Base-by-base conservation (phyloP, 176 grass and related monocot genomes). In the Thalia dealbata region DNA sequence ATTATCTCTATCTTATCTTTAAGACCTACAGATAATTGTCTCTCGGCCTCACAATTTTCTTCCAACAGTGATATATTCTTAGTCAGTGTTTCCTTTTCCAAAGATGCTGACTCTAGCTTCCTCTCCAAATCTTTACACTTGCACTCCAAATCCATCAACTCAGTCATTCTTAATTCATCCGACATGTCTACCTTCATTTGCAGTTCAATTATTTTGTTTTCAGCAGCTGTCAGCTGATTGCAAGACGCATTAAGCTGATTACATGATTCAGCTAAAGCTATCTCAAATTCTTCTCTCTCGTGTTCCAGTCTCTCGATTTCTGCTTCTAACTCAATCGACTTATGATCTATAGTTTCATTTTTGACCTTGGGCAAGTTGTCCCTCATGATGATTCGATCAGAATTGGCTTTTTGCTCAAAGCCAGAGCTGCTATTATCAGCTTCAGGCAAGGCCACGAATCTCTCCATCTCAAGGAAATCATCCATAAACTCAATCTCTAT, bases 391-490 rank as follows among this genome's bases (percentile, higher is more conserved):
- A 78, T 67, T 55, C 61, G 79, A 56, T 83, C 76, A 76, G 81
- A 88, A 80, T 82, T 84, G 81, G 82, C 84, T 78, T 87, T 84
- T 14, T 56, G 38, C 71, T 78, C 79, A 58, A 84, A 50, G 65
- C 72, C 80, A 71, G 72, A 88, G 50, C 72, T 82, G 13, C 29
- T 29, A 71, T 3, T 30, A 44, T 89, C 88, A 67, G 62, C 52
- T 55, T 93, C 90, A 45, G 85, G 76, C 64, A 90, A 81, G 74
- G 90, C 81, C 24, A 75, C 95, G 16, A 99, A 77, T 69, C 86
- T 95, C 76, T 99, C 95, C 95, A 99, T 99, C 73, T 99, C 95
- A 0, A 99, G 83, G 76, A 99, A 95, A 87, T 99, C 95, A 93
- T 95, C 88, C 95, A 99, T 95, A 52, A 99, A 76, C 21, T 95